These are phyloP conservation scores for Acer yangbiense DNA, from an alignment of 345 rosid species.

Conservation along the genomic window DNA sequence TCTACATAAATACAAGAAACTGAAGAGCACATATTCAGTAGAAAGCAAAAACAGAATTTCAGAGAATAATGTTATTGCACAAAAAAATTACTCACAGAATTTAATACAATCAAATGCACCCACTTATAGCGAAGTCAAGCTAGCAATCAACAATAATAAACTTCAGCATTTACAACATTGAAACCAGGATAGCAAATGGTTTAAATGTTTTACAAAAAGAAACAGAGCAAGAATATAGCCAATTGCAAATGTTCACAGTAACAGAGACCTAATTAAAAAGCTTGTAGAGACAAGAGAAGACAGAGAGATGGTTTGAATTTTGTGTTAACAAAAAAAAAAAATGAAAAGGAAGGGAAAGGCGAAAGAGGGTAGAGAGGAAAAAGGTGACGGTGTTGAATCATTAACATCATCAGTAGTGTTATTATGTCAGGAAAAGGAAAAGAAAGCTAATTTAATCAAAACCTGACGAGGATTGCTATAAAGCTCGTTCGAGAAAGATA, in stretches of 20 bases:
- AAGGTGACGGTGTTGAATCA: background rate
- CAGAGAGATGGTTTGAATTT: background rate
- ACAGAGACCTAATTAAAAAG: background rate
- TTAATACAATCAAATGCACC: background rate
- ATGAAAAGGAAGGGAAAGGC: background rate
- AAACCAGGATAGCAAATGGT: background rate
- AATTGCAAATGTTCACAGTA: background rate
- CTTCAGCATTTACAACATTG: background rate
- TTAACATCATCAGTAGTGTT: too few species aligned
- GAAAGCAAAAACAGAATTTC: background rate
- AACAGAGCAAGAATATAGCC: background rate
- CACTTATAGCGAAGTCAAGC: background rate
- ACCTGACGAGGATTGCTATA: too few species aligned
- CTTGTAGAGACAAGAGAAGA: too few species aligned
- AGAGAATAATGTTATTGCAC: background rate
- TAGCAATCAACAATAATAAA: background rate
- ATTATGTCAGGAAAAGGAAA: too few species aligned
- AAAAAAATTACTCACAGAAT: background rate
- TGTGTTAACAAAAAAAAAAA: too few species aligned
- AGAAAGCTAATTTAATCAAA: too few species aligned
- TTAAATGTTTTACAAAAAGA: background rate
- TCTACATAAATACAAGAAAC: conserved; percentile 22
- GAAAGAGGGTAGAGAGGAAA: background rate
- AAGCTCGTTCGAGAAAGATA: too few species aligned
- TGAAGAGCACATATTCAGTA: background rate